Base-by-base conservation (phyloP, 1,284 basidiomycete genomes). In the Ustilago crameri region DNA sequence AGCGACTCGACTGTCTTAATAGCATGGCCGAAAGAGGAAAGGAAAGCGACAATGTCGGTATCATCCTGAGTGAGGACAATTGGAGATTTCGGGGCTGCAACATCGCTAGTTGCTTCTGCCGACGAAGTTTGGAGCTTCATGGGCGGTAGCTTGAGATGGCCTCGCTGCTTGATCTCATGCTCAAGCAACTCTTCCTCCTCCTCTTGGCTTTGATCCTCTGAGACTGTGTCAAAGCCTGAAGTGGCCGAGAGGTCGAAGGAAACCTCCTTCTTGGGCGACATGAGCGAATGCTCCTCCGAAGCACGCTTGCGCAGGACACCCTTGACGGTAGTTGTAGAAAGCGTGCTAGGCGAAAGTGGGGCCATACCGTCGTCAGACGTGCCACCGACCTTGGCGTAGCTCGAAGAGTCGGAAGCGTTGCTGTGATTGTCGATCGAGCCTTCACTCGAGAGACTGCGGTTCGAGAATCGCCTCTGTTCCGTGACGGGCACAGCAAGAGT, bases 381-480 rank as follows among this genome's bases (percentile, higher is more conserved):
- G 8, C 67, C 67, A 10, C 44, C 56, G 10, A 70, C 67, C 38
- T 70, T 70, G 41, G 51, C 51, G 18, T 41, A 64, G 61, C 61
- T 70, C 0, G 67, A 70, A 18, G 49, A 48, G 40, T 58, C 63
- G 22, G 66, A 69, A 8, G 60, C 53, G 26, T 64, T 70, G 61
- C 67, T 70, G 53, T 70, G 67, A 45, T 52, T 63, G 44, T 69
- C 66, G 24, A 59, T 20, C 34, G 67, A 70, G 44, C 56, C 61
- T 14, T 70, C 67, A 30, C 60, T 70, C 22, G 67, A 70, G 20
- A 60, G 43, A 35, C 67, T 70, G 46, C 67, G 60, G 30, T 48
- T 64, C 5, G 67, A 64, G 30, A 56, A 34, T 2, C 60, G 51
- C 24, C 67, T 63, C 42, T 60, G 52, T 14, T 55, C 45, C 23